Base-by-base conservation (phyloP, 345 rosid genomes). In the Erysimum cheiranthoides region DNA sequence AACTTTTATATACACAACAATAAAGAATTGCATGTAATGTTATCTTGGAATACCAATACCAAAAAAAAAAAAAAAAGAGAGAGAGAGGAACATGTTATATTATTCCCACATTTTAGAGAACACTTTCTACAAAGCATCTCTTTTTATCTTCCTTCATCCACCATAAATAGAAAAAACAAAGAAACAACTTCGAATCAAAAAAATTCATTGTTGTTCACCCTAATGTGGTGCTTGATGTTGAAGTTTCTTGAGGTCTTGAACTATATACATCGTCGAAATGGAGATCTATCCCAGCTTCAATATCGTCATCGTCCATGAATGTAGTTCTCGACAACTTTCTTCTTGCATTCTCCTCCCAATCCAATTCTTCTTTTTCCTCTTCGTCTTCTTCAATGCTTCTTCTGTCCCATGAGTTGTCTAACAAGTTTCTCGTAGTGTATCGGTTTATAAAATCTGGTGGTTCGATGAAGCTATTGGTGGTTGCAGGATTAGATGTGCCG, bases 181-280 rank as follows among this genome's bases (percentile, higher is more conserved):
- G n/a, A 56, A 56, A 58, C 72, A 70, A 70, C 73, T 65, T 77
- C 46, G 47, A 77, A 77, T 71, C 47, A 56, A 62, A 61, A 76
- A 57, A 59, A 31, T 58, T 66, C 34, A 42, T 47, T 14, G 39
- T 39, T 60, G 30, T 47, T 40, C 58, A 73, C 11, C 49, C 68
- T 59, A 73, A 58, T 71, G 61, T 38, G 67, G 68, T 64, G 54
- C 36, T 61, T 71, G 77, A 72, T 53, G 75, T 62, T 71, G 81
- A 76, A 65, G 85, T 85, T 72, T 84, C 84, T 4, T 88, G 93
- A 17, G 90, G 91, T 73, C 81, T 81, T 84, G 70, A 67, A 69
- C 86, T 84, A 78, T 86, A 95, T 70, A 95, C 70, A 77, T 92
- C 93, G 61, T 82, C 98, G 61, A 95, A 95, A 79, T 92, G 93